Evolutionary conservation across 176 grass and related monocot genomes (phyloP).

Genomic region (Bromus sterilis): DNA sequence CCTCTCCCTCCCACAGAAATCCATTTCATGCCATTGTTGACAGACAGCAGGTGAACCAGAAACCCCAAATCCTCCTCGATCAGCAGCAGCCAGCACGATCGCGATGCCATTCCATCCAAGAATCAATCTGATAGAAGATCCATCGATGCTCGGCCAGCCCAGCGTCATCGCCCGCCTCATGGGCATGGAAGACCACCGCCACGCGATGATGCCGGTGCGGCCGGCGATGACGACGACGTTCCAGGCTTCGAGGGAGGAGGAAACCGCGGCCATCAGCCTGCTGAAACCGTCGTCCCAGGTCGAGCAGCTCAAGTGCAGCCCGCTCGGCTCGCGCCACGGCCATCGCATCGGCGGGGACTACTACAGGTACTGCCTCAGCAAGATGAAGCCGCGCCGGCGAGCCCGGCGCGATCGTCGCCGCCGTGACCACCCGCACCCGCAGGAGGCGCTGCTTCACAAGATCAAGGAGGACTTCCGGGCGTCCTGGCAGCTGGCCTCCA

Average conservation of each 20-base stretch:
- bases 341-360: not conserved
- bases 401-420: not conserved
- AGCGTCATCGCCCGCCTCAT: slow-evolving; percentile 72
- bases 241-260: not conserved
- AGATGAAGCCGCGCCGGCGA: not conserved
- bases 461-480: slow-evolving; percentile 71
- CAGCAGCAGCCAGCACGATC: not conserved
- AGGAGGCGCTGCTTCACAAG: slow-evolving; percentile 58
- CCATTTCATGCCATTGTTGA: not conserved
- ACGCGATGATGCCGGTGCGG: not conserved
- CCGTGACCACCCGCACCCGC: slow-evolving; percentile 44
- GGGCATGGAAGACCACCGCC: slow-evolving; percentile 43
- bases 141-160: slow-evolving; percentile 28
- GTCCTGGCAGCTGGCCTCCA: slow-evolving; percentile 49
- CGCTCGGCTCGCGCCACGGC: slow-evolving; percentile 17
- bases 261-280: not conserved
- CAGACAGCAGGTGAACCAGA: no score
- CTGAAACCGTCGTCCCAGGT: not conserved
- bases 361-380: slow-evolving; percentile 6
- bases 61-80: not conserved
- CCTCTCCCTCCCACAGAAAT: not conserved
- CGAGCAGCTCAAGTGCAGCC: slow-evolving; percentile 27
- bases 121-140: no score
- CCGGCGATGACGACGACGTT: not conserved
- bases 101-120: slow-evolving; percentile 7